Evolutionary conservation across 345 rosid genomes (phyloP), one percentile per base, ranked within the genome.

Genomic region (Corchorus olitorius): DNA sequence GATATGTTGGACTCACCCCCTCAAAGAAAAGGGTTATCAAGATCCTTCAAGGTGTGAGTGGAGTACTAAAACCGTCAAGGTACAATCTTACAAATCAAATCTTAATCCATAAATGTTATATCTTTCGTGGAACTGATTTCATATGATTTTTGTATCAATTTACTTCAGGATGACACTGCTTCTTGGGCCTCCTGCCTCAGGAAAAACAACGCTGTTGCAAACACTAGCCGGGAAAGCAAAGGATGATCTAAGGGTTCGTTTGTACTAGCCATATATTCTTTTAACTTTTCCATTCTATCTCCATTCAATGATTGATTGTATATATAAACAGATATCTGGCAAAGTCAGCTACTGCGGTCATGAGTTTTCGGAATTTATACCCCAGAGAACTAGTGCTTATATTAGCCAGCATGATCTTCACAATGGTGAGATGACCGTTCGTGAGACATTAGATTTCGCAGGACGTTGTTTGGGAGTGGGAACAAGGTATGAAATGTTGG

Each of bases 401-500:
- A 84, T 89, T 12, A 84, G 93, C 73, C 93, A 89, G 62, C 86
- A 86, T 70, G 93, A 89, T 67, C 89, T 87, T 73, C 91, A 89
- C 73, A 75, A 77, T 13, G 93, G 88, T 3, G 88, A 89, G 85
- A 84, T 89, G 93, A 89, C 93, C 5, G 93, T 86, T 3, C 79
- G 86, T 65, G 93, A 89, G 81, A 87, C 89, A 1, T 45, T 89
- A 41, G 85, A 87, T 64, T 89, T 89, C 74, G 84, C 93, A 0
- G 88, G 89, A 10, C 86, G 88, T 16, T 86, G 89, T 74, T 80
- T 86, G 75, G 91, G 91, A 37, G 89, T 86, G 8, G 89, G 93
- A 39, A 66, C 75, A 13, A 76, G 88, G 68, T 86, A 84, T 20
- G 86, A 81, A 1, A 60, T 89, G 59, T 71, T 86, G 77, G 76